These are phyloP conservation scores for Debaryomyces nepalensis DNA, from an alignment of 1,139 yeast species.

Conservation along the genomic window DNA sequence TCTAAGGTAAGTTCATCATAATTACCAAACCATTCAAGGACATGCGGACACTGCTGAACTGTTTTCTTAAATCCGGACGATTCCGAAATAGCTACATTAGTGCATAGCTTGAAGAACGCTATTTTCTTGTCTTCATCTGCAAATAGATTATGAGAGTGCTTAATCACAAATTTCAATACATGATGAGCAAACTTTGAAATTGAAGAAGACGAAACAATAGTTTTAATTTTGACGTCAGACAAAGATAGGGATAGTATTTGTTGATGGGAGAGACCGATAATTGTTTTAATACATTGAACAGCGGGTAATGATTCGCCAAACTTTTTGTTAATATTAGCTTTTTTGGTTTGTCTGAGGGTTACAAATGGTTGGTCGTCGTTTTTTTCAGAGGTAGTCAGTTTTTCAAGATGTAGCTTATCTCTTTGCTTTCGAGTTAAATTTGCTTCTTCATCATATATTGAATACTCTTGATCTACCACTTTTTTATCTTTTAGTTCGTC, in stretches of 20 bases:
- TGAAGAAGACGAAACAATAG: constrained; percentile 37
- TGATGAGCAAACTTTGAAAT: constrained; percentile 39
- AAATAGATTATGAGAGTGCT: constrained; percentile 35
- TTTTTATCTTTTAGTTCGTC: constrained; percentile 14
- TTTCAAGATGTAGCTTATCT: constrained; percentile 11
- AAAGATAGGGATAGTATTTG: constrained; percentile 40
- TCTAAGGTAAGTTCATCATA: constrained; percentile 42
- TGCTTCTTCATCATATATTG: constrained; percentile 12
- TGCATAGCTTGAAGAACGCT: constrained; percentile 39
- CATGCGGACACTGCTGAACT: constrained; percentile 30
- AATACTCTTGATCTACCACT: constrained; percentile 9
- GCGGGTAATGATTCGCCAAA: constrained; percentile 40
- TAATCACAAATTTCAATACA: constrained; percentile 33
- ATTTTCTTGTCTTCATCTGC: constrained; percentile 28
- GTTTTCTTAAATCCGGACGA: constrained; percentile 43
- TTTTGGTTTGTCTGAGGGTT: constrained; percentile 37
- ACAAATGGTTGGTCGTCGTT: constrained; percentile 29
- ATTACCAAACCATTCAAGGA: constrained; percentile 36
- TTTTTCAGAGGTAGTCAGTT: neutral
- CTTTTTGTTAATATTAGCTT: constrained; percentile 32
- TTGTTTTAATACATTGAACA: constrained; percentile 42
- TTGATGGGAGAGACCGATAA: constrained; percentile 44
- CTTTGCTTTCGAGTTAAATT: constrained; percentile 13
- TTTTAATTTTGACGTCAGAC: constrained; percentile 47
- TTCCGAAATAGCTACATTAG: constrained; percentile 45